Conservation (phyloP, 2,329 filamentous ascomycete species). For the Cercospora berteroae region DNA sequence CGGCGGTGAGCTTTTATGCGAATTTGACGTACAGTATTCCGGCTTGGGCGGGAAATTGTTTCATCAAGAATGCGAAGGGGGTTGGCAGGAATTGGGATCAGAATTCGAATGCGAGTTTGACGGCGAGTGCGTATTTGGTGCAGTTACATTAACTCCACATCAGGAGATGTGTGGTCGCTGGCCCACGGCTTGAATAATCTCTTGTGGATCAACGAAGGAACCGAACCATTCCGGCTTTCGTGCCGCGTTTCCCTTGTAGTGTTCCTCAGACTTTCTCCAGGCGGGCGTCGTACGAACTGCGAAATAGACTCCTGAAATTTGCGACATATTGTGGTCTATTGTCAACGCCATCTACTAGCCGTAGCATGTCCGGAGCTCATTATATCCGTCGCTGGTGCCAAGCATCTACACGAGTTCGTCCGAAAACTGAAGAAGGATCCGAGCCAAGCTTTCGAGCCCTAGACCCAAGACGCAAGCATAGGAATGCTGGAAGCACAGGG, state of each 20-base stretch:
- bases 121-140: conserved; percentile 10
- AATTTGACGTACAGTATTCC: conserved; percentile 14
- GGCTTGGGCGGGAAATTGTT: conserved; percentile 14
- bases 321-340: background rate
- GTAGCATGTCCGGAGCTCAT: background rate
- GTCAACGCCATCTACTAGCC: background rate
- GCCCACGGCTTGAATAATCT: background rate
- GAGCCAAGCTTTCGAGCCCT: background rate
- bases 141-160: background rate
- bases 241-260: background rate
- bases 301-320: background rate
- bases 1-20: conserved; percentile 12
- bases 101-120: conserved; percentile 13
- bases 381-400: background rate
- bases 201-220: background rate
- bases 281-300: background rate
- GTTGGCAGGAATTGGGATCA: conserved; percentile 14
- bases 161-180: background rate
- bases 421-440: background rate
- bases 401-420: background rate
- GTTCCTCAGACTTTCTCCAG: background rate
- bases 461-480: background rate
- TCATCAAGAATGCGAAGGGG: conserved; percentile 14
- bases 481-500: background rate
- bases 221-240: background rate